Conservation (phyloP, 305 asterid genomes). For the Petunia hybrid region DNA sequence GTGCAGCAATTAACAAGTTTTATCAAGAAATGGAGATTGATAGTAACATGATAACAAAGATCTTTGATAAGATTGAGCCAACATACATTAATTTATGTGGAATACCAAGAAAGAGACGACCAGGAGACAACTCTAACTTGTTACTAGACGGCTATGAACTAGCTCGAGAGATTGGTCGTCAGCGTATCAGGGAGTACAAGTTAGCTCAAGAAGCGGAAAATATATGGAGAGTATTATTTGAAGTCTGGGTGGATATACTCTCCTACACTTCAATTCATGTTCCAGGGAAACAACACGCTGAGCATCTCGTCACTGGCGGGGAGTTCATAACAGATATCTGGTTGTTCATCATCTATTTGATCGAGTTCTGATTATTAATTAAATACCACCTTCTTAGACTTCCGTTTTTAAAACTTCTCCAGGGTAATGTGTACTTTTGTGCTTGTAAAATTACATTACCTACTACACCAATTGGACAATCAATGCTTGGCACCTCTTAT, state of each 20-base stretch:
- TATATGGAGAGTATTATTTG: conserved; percentile 12
- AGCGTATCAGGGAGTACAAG: neutral
- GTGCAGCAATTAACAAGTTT: neutral
- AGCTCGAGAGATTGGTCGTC: neutral
- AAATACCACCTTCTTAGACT: too few species aligned
- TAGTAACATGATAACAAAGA: neutral
- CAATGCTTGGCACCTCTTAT: too few species aligned
- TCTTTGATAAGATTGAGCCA: neutral
- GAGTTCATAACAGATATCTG: conserved; percentile 4
- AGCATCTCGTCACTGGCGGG: conserved; percentile 2
- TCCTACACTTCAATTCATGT: conserved; percentile 12
- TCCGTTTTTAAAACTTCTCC: too few species aligned
- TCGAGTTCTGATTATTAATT: neutral
- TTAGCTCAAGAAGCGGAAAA: neutral
- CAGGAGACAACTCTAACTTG: neutral
- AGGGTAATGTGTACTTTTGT: too few species aligned
- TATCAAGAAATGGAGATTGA: conserved; percentile 4
- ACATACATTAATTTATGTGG: neutral
- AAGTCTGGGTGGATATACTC: conserved; percentile 23
- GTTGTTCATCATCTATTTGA: conserved; percentile 5
- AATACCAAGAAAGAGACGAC: neutral
- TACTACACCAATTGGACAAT: too few species aligned
- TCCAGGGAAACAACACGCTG: conserved; percentile 21
- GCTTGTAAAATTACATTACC: too few species aligned
- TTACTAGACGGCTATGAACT: conserved; percentile 4